These are phyloP conservation scores for Liquidambar formosana DNA, from an alignment of 164 flowering plant species.

Conservation along the genomic window DNA sequence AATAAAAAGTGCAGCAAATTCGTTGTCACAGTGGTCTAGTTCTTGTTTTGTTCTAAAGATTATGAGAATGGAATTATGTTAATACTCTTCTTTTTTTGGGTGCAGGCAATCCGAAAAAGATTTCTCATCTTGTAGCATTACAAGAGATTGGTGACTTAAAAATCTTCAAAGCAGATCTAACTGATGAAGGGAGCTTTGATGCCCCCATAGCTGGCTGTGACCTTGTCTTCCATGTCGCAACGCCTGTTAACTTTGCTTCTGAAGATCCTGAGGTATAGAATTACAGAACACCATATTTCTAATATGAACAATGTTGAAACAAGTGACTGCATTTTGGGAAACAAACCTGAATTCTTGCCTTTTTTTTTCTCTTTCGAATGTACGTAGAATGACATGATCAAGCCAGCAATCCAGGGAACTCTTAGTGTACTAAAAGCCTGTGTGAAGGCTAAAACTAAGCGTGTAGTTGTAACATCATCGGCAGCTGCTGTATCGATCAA, in stretches of 20 bases:
- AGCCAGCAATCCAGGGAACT: conserved; percentile 69
- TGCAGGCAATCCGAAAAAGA: conserved; percentile 50
- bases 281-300: not conserved
- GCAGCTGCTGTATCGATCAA: conserved; percentile 69
- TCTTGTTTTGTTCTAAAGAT: no score
- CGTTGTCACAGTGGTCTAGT: no score
- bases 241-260: conserved; percentile 70
- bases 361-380: not conserved
- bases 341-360: not conserved
- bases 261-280: conserved; percentile 64
- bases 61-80: not conserved
- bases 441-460: conserved; percentile 54
- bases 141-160: conserved; percentile 45
- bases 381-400: conserved; percentile 75
- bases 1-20: no score
- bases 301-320: not conserved
- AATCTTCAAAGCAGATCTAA: conserved; percentile 57
- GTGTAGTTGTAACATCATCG: conserved; percentile 70
- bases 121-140: conserved; percentile 40
- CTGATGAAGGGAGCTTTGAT: conserved; percentile 61
- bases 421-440: conserved; percentile 59
- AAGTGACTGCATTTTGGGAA: not conserved
- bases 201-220: conserved; percentile 57
- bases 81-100: not conserved
- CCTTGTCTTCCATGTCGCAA: conserved; percentile 72